These are phyloP conservation scores for Kondoa malvinella DNA, from an alignment of 768 basidiomycete species.

Conservation along the genomic window DNA sequence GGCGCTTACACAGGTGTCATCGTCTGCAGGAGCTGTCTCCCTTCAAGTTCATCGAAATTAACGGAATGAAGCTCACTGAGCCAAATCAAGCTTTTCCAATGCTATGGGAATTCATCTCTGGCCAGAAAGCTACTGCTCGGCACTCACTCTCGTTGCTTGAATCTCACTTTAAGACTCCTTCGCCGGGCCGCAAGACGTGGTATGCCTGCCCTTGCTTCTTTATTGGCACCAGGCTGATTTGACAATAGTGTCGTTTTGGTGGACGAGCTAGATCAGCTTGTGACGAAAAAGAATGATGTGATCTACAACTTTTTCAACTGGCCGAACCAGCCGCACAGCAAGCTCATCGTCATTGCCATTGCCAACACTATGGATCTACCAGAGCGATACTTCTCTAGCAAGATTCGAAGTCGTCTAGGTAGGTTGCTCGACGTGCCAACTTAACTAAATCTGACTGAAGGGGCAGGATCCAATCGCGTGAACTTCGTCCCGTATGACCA, in stretches of 20 bases:
- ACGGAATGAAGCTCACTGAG: conserved; percentile 82
- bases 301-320: conserved; percentile 99
- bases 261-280: conserved; percentile 94
- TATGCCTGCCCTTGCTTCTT: conserved; percentile 31
- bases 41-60: conserved; percentile 94
- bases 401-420: conserved; percentile 66
- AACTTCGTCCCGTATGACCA: conserved; percentile 80
- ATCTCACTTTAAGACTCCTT: conserved; percentile 51
- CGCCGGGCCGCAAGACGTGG: conserved; percentile 80
- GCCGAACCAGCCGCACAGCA: conserved; percentile 76
- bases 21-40: conserved; percentile 62
- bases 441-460: background rate
- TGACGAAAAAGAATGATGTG: conserved; percentile 77
- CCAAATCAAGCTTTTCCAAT: conserved; percentile 79
- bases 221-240: background rate
- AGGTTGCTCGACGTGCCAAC: conserved; percentile 39
- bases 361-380: conserved; percentile 98
- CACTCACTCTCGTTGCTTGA: conserved; percentile 66
- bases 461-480: conserved; percentile 66
- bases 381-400: conserved; percentile 76
- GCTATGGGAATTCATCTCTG: conserved; percentile 83
- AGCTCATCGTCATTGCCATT: conserved; percentile 84
- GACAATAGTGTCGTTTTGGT: conserved; percentile 69
- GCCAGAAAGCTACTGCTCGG: conserved; percentile 56
- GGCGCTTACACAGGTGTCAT: background rate